Evolutionary conservation across 2,329 filamentous ascomycete species (phyloP).

Genomic region (Mycosphaerella sp.): DNA sequence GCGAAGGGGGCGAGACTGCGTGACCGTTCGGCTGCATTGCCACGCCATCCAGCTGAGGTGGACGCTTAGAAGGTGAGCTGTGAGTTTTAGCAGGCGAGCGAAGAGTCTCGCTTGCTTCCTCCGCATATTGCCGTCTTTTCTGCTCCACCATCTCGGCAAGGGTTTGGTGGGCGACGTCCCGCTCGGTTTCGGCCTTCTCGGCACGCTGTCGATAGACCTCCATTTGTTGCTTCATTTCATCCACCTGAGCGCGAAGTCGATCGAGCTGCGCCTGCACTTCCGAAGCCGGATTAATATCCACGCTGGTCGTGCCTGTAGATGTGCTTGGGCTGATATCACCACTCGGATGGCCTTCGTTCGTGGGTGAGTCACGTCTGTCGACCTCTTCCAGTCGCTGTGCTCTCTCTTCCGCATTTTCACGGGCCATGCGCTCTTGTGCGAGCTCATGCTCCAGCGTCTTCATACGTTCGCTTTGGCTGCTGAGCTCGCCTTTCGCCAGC

Average conservation of each 20-base stretch:
- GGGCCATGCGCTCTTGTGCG: conserved; percentile 69
- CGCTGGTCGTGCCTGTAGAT: background rate
- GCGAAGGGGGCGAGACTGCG: conserved; percentile 16
- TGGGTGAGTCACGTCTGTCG: conserved; percentile 36
- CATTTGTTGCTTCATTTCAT: conserved; percentile 71
- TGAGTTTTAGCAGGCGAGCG: conserved; percentile 14
- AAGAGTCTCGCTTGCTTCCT: conserved; percentile 9
- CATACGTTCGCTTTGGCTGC: conserved; percentile 71
- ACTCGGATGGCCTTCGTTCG: conserved; percentile 16
- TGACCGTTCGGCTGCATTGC: conserved; percentile 24
- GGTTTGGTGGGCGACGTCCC: conserved; percentile 63
- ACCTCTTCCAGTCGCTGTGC: conserved; percentile 64
- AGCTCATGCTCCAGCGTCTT: conserved; percentile 74
- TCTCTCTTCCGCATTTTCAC: conserved; percentile 76
- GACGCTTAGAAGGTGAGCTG: conserved; percentile 11
- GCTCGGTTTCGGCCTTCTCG: conserved; percentile 70
- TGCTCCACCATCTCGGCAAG: conserved; percentile 83
- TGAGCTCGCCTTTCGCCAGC: conserved; percentile 77
- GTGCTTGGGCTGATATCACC: conserved; percentile 15
- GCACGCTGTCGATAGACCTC: conserved; percentile 70
- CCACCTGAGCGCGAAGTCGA: conserved; percentile 70
- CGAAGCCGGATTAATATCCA: conserved; percentile 19
- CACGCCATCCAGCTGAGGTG: conserved; percentile 18
- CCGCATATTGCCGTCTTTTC: conserved; percentile 64
- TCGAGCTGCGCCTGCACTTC: conserved; percentile 67